phyloP scores from a whole-genome alignment of 371 early-diverging fungal species.

The Rhizopus microsporus region DNA sequence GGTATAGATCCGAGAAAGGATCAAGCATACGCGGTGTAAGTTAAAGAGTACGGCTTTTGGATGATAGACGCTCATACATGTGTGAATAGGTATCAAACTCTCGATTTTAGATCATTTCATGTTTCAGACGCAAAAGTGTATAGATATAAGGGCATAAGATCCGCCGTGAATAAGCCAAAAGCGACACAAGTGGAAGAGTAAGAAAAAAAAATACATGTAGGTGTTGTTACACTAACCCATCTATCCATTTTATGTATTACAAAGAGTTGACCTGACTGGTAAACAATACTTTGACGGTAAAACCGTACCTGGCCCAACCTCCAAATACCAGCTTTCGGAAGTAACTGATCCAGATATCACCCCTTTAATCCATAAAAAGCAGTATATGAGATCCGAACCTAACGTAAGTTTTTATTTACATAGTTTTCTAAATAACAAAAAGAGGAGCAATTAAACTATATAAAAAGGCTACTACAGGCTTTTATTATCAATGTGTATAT shows the following conservation, averaged over 20 bases:
- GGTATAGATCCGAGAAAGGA: conserved; percentile 65
- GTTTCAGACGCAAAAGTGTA: not conserved
- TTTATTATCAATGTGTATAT: conserved; percentile 29
- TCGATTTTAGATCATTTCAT: not conserved
- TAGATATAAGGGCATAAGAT: not conserved
- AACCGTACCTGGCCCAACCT: not conserved
- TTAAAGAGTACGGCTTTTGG: not conserved
- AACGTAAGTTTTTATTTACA: too few species aligned
- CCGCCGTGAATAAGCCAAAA: not conserved
- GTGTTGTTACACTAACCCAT: too few species aligned
- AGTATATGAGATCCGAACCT: conserved; percentile 6
- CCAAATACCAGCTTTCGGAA: conserved; percentile 26
- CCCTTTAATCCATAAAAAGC: conserved; percentile 13
- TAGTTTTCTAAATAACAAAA: not conserved
- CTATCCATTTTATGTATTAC: too few species aligned
- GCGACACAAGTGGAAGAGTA: not conserved
- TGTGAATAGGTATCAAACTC: conserved; percentile 1
- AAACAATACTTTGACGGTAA: conserved; percentile 21
- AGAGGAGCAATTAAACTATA: not conserved
- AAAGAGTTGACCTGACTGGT: too few species aligned
- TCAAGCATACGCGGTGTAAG: conserved; percentile 42
- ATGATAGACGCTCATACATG: not conserved
- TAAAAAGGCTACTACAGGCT: conserved; percentile 16
- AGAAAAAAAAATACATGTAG: too few species aligned
- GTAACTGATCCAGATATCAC: conserved; percentile 28